Base-by-base conservation (phyloP, 495 filamentous ascomycete genomes). In the Aspergillus nanangensis region DNA sequence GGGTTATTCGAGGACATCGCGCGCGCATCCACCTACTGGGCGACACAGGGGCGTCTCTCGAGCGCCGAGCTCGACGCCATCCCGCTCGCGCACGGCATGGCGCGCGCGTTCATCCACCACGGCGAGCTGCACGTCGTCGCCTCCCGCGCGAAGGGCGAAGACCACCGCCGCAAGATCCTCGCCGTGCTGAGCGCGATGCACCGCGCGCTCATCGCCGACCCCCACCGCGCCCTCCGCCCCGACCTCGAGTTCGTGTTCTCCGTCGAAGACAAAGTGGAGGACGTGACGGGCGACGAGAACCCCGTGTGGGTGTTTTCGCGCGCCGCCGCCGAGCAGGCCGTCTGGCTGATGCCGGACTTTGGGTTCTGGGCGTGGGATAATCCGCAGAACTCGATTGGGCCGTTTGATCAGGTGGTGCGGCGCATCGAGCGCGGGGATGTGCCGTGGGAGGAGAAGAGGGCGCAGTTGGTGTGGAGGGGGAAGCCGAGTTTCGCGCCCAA, bases 261-360 rank as follows among this genome's bases (percentile, higher is more conserved):
- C 19, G 61, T 77, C 4, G 73, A 78, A 47, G 79, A 84, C 47
- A 69, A 74, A 36, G 63, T 71, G 7, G 55, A 62, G 17, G 67
- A 71, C 40, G 65, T 71, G 1, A 67, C 65, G 1, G 63, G 51
- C 33, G 45, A 72, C 0, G 69, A 77, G 29, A 67, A 81, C 43
- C 58, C 67, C 3, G 66, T 77, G 10, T 84, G 80, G 79, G 66
- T 69, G 7, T 74, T 75, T 51, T 63, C 79, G 3, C 64, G 63
- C 8, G 62, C 62, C 3, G 58, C 60, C 1, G 53, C 45, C 9
- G 67, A 74, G 27, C 62, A 49, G 64, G 78, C 45, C 1, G 63
- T 67, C 38, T 90, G 87, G 80, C 56, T 87, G 0, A 85, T 90
- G 65, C 87, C 87, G 1, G 86, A 91, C 62, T 90, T 90, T 60